These are phyloP conservation scores for Penicillium capsulatum DNA, from an alignment of 2,329 filamentous ascomycete species.

Conservation along the genomic window DNA sequence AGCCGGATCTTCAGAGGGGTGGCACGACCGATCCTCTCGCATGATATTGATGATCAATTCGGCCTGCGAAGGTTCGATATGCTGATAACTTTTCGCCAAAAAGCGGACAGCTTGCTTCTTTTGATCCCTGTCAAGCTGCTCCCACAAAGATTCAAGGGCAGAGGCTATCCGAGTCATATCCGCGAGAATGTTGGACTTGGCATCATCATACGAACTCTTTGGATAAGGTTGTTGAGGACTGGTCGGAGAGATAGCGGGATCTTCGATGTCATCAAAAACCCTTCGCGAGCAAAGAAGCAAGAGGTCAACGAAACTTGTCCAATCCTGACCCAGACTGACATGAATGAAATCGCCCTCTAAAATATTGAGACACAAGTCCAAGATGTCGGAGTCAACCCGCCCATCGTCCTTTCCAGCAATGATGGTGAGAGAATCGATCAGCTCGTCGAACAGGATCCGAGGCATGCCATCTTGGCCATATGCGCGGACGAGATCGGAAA, in stretches of 20 bases:
- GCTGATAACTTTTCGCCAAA: conserved; percentile 33
- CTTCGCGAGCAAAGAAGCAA: conserved; percentile 36
- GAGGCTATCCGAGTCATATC: conserved; percentile 37
- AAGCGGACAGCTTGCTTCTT: conserved; percentile 35
- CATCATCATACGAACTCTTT: conserved; percentile 33
- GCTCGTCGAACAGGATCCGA: conserved; percentile 33
- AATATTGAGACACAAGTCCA: conserved; percentile 40
- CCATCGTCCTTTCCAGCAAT: conserved; percentile 37
- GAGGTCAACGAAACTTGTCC: conserved; percentile 32
- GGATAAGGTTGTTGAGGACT: conserved; percentile 23
- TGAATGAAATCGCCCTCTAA: conserved; percentile 37
- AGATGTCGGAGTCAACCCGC: conserved; percentile 38
- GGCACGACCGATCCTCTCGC: conserved; percentile 33
- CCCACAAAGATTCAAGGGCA: conserved; percentile 37
- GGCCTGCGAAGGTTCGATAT: conserved; percentile 38
- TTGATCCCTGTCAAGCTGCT: conserved; percentile 34
- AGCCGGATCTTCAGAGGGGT: conserved; percentile 26
- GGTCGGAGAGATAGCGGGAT: conserved; percentile 17
- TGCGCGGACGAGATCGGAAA: conserved; percentile 39
- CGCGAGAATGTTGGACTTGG: conserved; percentile 36
- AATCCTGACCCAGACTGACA: conserved; percentile 31
- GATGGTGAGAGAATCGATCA: conserved; percentile 35
- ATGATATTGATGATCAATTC: conserved; percentile 37
- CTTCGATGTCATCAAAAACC: conserved; percentile 28
- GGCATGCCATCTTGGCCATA: conserved; percentile 40